A percentile compares a stretch with the other conserved stretches of the same genome.
These are phyloP conservation scores for Penicillium nucicola DNA, from an alignment of 495 filamentous ascomycete species.

Conservation along the genomic window DNA sequence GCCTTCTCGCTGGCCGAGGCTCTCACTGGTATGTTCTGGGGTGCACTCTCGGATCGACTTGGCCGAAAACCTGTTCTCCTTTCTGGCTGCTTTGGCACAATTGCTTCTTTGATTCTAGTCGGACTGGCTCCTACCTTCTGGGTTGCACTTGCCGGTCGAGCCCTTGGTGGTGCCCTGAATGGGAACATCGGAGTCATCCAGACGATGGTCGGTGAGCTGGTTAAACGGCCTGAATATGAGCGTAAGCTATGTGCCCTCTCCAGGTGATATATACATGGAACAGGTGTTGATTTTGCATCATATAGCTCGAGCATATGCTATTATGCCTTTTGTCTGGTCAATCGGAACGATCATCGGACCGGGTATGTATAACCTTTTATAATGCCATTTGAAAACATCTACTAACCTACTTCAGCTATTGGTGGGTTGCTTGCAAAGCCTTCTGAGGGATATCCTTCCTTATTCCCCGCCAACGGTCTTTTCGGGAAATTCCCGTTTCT, in stretches of 20 bases:
- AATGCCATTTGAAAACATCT: background rate
- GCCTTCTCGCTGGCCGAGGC: constrained; percentile 80
- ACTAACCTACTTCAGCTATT: constrained; percentile 49
- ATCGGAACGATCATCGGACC: constrained; percentile 83
- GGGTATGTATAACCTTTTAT: constrained; percentile 25
- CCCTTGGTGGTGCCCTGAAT: constrained; percentile 78
- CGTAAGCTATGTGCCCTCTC: constrained; percentile 50
- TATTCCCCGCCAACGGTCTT: constrained; percentile 59
- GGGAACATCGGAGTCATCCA: constrained; percentile 88
- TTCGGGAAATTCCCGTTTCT: constrained; percentile 81
- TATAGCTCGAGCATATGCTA: constrained; percentile 70
- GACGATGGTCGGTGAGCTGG: constrained; percentile 86
- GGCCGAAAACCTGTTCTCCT: constrained; percentile 83
- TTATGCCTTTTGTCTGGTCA: constrained; percentile 88
- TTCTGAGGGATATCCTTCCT: constrained; percentile 60
- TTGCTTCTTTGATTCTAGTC: constrained; percentile 74
- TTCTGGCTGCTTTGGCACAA: constrained; percentile 74
- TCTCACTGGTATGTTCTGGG: constrained; percentile 82
- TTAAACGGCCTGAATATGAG: constrained; percentile 76
- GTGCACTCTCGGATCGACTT: constrained; percentile 71
- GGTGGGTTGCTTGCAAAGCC: constrained; percentile 77
- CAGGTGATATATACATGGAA: constrained; percentile 6
- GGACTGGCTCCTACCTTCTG: constrained; percentile 80
- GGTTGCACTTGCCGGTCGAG: constrained; percentile 69
- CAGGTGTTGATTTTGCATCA: background rate